phyloP scores from a whole-genome alignment of 2,329 filamentous ascomycete species.

The Fusarium dimerum region DNA sequence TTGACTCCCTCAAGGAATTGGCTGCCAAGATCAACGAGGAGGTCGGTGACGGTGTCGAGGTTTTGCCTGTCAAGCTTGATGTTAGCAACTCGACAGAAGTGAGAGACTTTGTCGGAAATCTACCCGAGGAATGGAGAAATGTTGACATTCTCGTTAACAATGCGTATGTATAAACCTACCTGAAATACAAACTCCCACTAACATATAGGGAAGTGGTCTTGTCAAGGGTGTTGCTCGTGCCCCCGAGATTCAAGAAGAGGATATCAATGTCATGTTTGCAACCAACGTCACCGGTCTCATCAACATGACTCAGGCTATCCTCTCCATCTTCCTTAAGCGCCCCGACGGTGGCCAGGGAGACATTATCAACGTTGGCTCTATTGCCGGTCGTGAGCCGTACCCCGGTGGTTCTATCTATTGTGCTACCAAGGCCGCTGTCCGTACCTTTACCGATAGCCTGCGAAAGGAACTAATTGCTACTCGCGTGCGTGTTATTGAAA shows the following conservation, averaged over 20 bases:
- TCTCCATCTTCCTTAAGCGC: slow-evolving; percentile 78
- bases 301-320: slow-evolving; percentile 90
- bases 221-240: slow-evolving; percentile 87
- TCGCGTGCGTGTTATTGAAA: slow-evolving; percentile 79
- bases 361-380: slow-evolving; percentile 92
- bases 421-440: slow-evolving; percentile 86
- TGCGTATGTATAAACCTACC: slow-evolving; percentile 61
- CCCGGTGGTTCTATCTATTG: slow-evolving; percentile 88
- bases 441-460: slow-evolving; percentile 80
- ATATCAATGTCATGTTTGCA: slow-evolving; percentile 84
- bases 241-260: slow-evolving; percentile 77
- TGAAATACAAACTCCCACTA: slow-evolving; percentile 2
- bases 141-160: slow-evolving; percentile 95
- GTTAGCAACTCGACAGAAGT: slow-evolving; percentile 80
- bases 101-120: slow-evolving; percentile 65
- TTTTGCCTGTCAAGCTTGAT: slow-evolving; percentile 82
- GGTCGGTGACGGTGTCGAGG: slow-evolving; percentile 77
- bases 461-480: slow-evolving; percentile 81
- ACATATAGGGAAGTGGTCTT: slow-evolving; percentile 62
- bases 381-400: slow-evolving; percentile 85
- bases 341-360: slow-evolving; percentile 79
- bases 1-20: slow-evolving; percentile 76
- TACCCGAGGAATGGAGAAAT: slow-evolving; percentile 81
- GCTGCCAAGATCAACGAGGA: slow-evolving; percentile 75
- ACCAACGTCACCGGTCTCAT: slow-evolving; percentile 96